Percentiles rank a stretch among this genome's conserved stretches.
Conservation (phyloP, 2,329 filamentous ascomycete genomes). For the Microdochium paspali region DNA sequence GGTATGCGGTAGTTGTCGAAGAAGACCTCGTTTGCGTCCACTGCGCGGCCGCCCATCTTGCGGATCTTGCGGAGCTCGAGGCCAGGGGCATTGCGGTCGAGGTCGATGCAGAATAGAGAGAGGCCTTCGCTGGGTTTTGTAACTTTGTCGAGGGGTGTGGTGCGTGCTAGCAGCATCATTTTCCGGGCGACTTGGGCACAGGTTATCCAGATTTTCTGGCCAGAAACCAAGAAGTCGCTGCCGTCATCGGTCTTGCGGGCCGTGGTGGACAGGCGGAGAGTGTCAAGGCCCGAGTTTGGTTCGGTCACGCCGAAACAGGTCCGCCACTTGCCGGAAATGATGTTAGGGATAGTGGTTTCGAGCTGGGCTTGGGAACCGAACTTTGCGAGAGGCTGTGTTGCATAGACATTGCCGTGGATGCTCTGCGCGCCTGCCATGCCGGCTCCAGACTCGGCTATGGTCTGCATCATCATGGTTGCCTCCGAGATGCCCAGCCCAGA, state of each 20-base stretch:
- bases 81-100: slow-evolving; percentile 50
- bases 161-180: slow-evolving; percentile 77
- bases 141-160: slow-evolving; percentile 58
- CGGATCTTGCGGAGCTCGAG: slow-evolving; percentile 63
- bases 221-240: slow-evolving; percentile 56
- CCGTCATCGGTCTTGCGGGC: slow-evolving; percentile 49
- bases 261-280: slow-evolving; percentile 56
- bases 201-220: slow-evolving; percentile 87
- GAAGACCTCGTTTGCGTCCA: slow-evolving; percentile 83
- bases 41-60: slow-evolving; percentile 77
- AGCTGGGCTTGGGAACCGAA: slow-evolving; percentile 62
- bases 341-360: slow-evolving; percentile 53
- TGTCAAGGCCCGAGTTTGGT: slow-evolving; percentile 72
- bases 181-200: slow-evolving; percentile 73
- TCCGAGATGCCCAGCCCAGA: slow-evolving; percentile 70
- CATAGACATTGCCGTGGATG: slow-evolving; percentile 61
- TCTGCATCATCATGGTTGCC: slow-evolving; percentile 82
- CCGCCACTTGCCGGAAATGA: slow-evolving; percentile 63
- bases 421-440: slow-evolving; percentile 64
- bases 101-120: slow-evolving; percentile 71
- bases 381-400: slow-evolving; percentile 64
- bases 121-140: slow-evolving; percentile 65
- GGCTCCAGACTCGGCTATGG: slow-evolving; percentile 67
- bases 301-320: slow-evolving; percentile 82
- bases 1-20: slow-evolving; percentile 70